Percentiles rank a stretch among this genome's conserved stretches.
Conservation (phyloP, 1,139 yeast species). For the Citeromyces hawaiiensis region DNA sequence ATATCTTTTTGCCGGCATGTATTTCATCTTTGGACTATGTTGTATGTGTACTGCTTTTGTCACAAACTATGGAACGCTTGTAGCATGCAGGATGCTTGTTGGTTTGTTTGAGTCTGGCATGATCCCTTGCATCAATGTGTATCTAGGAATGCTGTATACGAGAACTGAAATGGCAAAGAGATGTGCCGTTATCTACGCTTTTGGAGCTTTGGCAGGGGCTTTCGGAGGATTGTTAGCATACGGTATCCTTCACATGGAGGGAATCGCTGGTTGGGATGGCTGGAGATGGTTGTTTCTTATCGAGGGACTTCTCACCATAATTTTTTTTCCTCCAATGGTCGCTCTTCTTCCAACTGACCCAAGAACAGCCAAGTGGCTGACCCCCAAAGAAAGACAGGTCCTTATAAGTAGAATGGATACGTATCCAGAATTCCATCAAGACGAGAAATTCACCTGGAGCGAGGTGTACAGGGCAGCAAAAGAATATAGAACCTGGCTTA, state of each 20-base stretch:
- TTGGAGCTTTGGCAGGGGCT: constrained; percentile 57
- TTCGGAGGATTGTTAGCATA: constrained; percentile 49
- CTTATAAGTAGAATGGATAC: not conserved
- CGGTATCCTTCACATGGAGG: constrained; percentile 14
- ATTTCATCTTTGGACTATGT: not conserved
- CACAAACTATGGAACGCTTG: not conserved
- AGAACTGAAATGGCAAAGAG: constrained; percentile 33
- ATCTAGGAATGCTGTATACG: constrained; percentile 51
- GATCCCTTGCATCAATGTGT: constrained; percentile 45
- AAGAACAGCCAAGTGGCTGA: not conserved
- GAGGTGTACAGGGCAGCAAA: not conserved
- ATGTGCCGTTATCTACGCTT: constrained; percentile 21
- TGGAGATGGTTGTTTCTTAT: constrained; percentile 43
- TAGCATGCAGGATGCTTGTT: constrained; percentile 30
- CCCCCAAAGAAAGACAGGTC: not conserved
- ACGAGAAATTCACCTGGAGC: not conserved
- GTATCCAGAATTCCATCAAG: not conserved
- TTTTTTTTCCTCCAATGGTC: not conserved
- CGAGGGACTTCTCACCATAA: constrained; percentile 33
- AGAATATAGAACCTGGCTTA: not conserved
- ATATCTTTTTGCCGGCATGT: not conserved
- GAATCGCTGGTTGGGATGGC: constrained; percentile 19
- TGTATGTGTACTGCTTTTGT: not conserved
- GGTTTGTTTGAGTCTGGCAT: constrained; percentile 53
- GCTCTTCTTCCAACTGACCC: not conserved